Evolutionary conservation across 129 eudicot species (phyloP).

Genomic region (Lactuca sativa): DNA sequence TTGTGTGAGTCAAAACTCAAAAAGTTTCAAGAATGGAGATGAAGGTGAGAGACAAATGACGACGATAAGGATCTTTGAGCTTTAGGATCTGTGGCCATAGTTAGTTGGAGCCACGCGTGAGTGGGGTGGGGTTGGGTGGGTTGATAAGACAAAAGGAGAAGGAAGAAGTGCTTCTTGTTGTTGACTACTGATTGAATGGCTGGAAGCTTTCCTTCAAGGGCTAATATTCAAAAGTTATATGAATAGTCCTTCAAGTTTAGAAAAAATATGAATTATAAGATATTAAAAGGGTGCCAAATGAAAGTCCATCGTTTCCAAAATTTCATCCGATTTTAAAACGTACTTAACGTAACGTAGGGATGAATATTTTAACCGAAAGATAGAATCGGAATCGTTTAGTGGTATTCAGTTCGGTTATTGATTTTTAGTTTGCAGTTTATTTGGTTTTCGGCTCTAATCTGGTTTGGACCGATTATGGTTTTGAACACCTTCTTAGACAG

Average conservation of each 20-base stretch:
- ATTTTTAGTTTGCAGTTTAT: too few relatives aligned
- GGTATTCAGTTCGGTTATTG: too few relatives aligned
- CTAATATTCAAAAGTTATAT: background rate
- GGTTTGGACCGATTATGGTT: too few relatives aligned
- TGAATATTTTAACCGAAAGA: too few relatives aligned
- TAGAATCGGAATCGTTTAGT: too few relatives aligned
- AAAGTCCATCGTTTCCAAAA: too few relatives aligned
- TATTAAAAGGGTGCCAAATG: too few relatives aligned
- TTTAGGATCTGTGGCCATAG: conserved; percentile 46
- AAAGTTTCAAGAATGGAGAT: conserved; percentile 13
- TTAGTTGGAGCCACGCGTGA: conserved; percentile 24
- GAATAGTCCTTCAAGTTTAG: background rate
- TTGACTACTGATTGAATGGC: background rate
- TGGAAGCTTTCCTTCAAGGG: background rate
- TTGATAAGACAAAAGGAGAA: background rate
- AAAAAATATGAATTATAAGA: background rate
- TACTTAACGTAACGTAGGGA: too few relatives aligned
- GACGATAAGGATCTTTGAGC: conserved; percentile 24
- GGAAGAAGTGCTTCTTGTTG: background rate
- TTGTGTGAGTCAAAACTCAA: conserved; percentile 17
- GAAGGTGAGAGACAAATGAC: conserved; percentile 17
- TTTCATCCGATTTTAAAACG: too few relatives aligned
- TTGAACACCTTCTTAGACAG: too few relatives aligned
- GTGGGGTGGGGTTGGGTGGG: conserved; percentile 1
- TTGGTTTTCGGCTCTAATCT: too few relatives aligned